phyloP scores from a whole-genome alignment of 2,329 filamentous ascomycete genomes.

The Huntiella abstrusa region DNA sequence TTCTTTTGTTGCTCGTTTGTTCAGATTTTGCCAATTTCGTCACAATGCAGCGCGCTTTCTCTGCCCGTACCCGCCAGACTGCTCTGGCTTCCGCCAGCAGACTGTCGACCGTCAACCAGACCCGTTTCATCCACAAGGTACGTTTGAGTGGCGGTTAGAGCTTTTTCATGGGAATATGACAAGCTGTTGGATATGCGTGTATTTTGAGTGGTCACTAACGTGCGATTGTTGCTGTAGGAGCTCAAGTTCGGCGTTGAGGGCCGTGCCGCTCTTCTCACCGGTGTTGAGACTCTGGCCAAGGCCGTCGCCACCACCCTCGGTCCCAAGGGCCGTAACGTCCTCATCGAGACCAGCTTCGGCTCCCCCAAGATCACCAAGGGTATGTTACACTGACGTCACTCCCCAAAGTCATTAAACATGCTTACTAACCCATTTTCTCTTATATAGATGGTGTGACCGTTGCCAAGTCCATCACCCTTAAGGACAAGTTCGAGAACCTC shows the following conservation, averaged over 20 bases:
- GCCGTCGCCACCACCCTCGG: slow-evolving; percentile 92
- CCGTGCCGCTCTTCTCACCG: slow-evolving; percentile 70
- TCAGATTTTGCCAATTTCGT: slow-evolving; percentile 13
- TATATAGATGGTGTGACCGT: slow-evolving; percentile 65
- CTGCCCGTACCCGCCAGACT: slow-evolving; percentile 61
- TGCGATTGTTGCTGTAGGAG: slow-evolving; percentile 39
- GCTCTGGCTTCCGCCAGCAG: slow-evolving; percentile 52
- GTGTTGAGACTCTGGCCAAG: slow-evolving; percentile 92
- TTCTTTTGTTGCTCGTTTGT: slow-evolving; percentile 14
- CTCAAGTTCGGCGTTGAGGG: slow-evolving; percentile 96
- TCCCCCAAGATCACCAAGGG: slow-evolving; percentile 99
- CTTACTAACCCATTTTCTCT: slow-evolving; percentile 14
- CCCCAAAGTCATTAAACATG: not conserved
- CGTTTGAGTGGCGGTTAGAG: not conserved
- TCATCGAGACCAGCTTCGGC: slow-evolving; percentile 97
- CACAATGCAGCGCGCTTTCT: slow-evolving; percentile 91
- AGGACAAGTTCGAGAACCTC: slow-evolving; percentile 99
- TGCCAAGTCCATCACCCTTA: slow-evolving; percentile 71
- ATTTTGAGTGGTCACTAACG: not conserved
- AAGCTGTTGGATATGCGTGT: too few species aligned
- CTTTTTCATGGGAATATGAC: not conserved
- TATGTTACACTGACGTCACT: slow-evolving; percentile 24
- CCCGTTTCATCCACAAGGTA: slow-evolving; percentile 97
- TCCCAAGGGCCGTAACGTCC: slow-evolving; percentile 93
- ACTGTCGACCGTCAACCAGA: slow-evolving; percentile 58